A percentile compares a stretch with the other conserved stretches of the same genome.
phyloP scores from a whole-genome alignment of 495 filamentous ascomycete genomes.

The Penicillium salamii region DNA sequence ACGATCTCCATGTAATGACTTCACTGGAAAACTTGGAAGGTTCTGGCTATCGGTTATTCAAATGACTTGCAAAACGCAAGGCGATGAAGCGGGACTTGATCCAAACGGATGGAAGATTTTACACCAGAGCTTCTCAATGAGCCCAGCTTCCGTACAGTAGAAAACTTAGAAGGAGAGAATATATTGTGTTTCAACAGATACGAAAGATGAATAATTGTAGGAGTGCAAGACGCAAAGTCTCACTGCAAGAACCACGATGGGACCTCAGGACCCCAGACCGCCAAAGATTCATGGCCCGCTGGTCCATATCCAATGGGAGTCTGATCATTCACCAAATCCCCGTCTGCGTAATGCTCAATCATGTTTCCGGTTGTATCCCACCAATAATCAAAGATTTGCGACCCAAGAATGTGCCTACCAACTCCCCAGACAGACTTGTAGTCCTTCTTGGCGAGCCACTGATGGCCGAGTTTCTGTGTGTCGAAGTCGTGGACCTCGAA shows the following conservation, averaged over 20 bases:
- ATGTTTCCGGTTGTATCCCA: slow-evolving; percentile 60
- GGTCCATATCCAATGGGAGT: slow-evolving; percentile 40
- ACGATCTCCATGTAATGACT: too few species aligned
- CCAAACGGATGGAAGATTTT: too few species aligned
- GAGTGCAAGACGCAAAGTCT: not conserved
- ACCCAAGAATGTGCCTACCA: slow-evolving; percentile 69
- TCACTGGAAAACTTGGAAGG: too few species aligned
- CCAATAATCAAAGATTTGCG: slow-evolving; percentile 80
- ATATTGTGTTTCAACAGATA: too few species aligned
- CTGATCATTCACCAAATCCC: slow-evolving; percentile 60
- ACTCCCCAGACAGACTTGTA: slow-evolving; percentile 73
- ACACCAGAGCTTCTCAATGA: too few species aligned
- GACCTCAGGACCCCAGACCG: not conserved
- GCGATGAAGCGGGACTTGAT: too few species aligned
- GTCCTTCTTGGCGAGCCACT: slow-evolving; percentile 62
- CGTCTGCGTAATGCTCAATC: slow-evolving; percentile 70
- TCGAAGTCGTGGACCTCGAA: slow-evolving; percentile 80
- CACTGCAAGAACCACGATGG: slow-evolving; percentile 1
- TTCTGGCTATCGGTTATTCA: too few species aligned
- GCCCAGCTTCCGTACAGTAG: too few species aligned
- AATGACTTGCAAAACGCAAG: too few species aligned
- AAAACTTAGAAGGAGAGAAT: too few species aligned
- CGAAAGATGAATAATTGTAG: too few species aligned
- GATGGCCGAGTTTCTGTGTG: slow-evolving; percentile 68
- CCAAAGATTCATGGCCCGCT: not conserved